phyloP scores from a whole-genome alignment of 495 filamentous ascomycete genomes.

The Gamarada debralockiae region DNA sequence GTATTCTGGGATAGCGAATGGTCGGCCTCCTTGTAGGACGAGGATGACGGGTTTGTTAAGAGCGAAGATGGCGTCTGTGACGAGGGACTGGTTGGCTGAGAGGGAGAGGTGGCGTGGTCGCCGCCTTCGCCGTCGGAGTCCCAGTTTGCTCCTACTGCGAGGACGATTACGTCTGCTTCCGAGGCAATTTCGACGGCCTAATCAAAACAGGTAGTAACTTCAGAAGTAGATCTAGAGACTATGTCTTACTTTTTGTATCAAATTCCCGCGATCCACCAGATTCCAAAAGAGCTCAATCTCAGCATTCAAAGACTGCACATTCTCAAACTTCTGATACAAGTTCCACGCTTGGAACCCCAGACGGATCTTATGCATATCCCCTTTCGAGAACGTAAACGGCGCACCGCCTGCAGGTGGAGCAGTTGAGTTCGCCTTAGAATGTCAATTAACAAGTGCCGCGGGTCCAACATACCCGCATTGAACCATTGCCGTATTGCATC shows the following conservation, averaged over 20 bases:
- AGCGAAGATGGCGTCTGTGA: constrained; percentile 34
- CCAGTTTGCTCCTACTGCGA: constrained; percentile 39
- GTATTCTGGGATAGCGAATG: constrained; percentile 36
- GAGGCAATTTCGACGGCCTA: constrained; percentile 32
- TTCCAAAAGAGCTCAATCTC: constrained; percentile 44
- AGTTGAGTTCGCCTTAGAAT: constrained; percentile 18
- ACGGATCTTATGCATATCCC: constrained; percentile 31
- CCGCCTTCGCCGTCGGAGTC: constrained; percentile 42
- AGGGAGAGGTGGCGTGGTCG: constrained; percentile 38
- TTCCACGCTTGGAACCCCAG: constrained; percentile 44
- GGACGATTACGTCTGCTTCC: constrained; percentile 35
- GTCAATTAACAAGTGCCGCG: not conserved
- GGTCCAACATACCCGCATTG: constrained; percentile 26
- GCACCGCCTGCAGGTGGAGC: constrained; percentile 30
- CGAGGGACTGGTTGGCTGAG: constrained; percentile 26
- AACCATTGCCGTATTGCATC: constrained; percentile 37
- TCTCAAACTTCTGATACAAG: constrained; percentile 35
- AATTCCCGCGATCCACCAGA: constrained; percentile 32
- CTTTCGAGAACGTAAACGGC: constrained; percentile 33
- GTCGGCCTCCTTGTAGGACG: constrained; percentile 39
- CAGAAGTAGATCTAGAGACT: too few species aligned
- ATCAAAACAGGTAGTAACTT: too few species aligned
- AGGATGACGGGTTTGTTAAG: constrained; percentile 38
- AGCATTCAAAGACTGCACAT: constrained; percentile 38
- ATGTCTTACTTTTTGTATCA: constrained; percentile 24